Base-by-base conservation (phyloP, 1,139 yeast genomes). In the Candida labiduridarum region DNA sequence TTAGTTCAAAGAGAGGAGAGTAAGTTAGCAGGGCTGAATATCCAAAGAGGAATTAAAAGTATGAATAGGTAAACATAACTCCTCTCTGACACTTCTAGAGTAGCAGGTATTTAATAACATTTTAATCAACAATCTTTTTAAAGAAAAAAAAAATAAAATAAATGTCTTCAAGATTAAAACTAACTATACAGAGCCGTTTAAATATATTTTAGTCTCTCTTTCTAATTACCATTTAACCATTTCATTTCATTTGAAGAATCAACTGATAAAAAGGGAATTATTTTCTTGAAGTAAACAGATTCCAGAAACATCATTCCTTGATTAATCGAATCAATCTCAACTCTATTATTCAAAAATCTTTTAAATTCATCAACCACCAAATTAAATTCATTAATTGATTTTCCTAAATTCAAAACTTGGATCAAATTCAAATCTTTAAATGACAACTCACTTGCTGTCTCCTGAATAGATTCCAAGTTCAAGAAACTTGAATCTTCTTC, bases 321-420 rank as follows among this genome's bases (percentile, higher is more conserved):
- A 52, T 66, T 66, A 47, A 69, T 64, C 45, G 66, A 71, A 54
- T 74, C 79, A 12, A 65, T 59, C 49, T 72, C 78, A 36, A 74
- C 67, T 46, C 71, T 65, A 18, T 61, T 62, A 45, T 73, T 67
- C 58, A 84, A 73, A 61, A 76, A 87, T 41, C 67, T 66, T 59
- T 84, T 87, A 62, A 83, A 85, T 59, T 85, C 89, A 2, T 74
- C 72, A 29, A 85, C 84, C 36, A 77, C 66, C 3, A 57, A 49
- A 50, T 79, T 78, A 85, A 90, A 84, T 60, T 87, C 94, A 54
- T 82, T 82, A 49, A 87, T 63, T n/a, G 88, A 74, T 51, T 82
- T 76, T 8, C 91, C 92, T 30, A 85, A 70, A 52, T 80, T 68
- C 9, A 63, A 50, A 62, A 60, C 57, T 19, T 54, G 55, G 31